phyloP scores from a whole-genome alignment of 2,329 filamentous ascomycete genomes.

The Neocatenulostroma microsporum region DNA sequence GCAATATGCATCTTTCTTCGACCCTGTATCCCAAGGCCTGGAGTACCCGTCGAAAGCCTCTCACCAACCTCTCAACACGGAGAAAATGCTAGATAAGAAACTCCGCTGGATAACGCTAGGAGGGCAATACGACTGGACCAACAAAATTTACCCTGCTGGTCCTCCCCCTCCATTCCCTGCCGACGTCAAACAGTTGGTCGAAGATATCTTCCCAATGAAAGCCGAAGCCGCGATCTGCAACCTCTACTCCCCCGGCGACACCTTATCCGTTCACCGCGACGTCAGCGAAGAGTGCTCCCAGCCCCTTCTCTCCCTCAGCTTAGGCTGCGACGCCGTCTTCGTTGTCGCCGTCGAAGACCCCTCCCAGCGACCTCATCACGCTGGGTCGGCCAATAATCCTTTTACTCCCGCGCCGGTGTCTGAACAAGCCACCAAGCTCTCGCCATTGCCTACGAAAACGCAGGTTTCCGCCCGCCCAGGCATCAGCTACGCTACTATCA shows the following conservation, averaged over 20 bases:
- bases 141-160: conserved; percentile 67
- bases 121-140: conserved; percentile 94
- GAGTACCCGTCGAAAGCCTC: conserved; percentile 30
- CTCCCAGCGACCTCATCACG: too few relatives aligned
- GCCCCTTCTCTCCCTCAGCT: conserved; percentile 74
- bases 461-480: too few relatives aligned
- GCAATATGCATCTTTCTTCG: conserved; percentile 49
- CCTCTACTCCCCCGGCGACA: conserved; percentile 83
- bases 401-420: too few relatives aligned
- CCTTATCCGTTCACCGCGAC: conserved; percentile 85
- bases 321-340: conserved; percentile 87
- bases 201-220: conserved; percentile 65
- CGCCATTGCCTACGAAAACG: too few relatives aligned
- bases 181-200: conserved; percentile 63
- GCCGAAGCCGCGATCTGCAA: conserved; percentile 92
- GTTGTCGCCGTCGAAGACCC: conserved; percentile 66
- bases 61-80: conserved; percentile 66
- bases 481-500: conserved; percentile 47
- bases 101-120: conserved; percentile 92
- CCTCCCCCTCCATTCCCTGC: conserved; percentile 62
- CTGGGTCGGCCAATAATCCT: too few relatives aligned
- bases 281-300: conserved; percentile 77
- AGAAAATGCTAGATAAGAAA: conserved; percentile 66
- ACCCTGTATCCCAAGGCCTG: conserved; percentile 47
- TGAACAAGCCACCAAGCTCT: too few relatives aligned